phyloP scores from a whole-genome alignment of 2,329 filamentous ascomycete species.

The Aureobasidium namibiae region DNA sequence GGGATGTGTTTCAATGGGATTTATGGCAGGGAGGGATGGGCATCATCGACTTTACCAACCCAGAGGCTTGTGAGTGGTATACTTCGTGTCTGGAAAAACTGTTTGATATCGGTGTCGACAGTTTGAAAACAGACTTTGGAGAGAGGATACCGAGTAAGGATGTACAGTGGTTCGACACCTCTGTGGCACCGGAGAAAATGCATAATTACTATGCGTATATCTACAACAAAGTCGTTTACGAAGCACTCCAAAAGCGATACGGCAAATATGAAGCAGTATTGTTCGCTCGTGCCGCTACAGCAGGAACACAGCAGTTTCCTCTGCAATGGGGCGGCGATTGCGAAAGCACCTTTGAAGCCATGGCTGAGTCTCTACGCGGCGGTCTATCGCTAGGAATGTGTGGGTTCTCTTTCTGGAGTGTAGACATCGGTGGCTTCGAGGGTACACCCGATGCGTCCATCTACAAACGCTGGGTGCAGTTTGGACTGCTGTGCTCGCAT shows the following conservation, averaged over 20 bases:
- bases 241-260: constrained; percentile 49
- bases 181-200: constrained; percentile 57
- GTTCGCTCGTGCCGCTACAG: constrained; percentile 59
- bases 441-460: constrained; percentile 54
- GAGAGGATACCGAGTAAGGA: constrained; percentile 61
- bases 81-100: constrained; percentile 51
- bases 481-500: constrained; percentile 62
- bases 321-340: constrained; percentile 66
- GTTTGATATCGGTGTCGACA: constrained; percentile 61
- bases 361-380: constrained; percentile 62
- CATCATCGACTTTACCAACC: constrained; percentile 67
- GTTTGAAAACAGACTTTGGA: constrained; percentile 69
- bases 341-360: constrained; percentile 63
- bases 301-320: constrained; percentile 62
- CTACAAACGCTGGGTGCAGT: constrained; percentile 73
- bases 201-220: constrained; percentile 70
- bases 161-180: constrained; percentile 55
- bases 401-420: constrained; percentile 61
- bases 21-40: constrained; percentile 72
- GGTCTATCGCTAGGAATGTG: constrained; percentile 56
- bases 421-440: constrained; percentile 66
- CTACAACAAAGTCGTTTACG: constrained; percentile 64
- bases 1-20: constrained; percentile 68
- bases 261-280: constrained; percentile 51
- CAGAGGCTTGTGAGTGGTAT: constrained; percentile 59